Evolutionary conservation across 768 basidiomycete species (phyloP).

Genomic region (Russula virescens): DNA sequence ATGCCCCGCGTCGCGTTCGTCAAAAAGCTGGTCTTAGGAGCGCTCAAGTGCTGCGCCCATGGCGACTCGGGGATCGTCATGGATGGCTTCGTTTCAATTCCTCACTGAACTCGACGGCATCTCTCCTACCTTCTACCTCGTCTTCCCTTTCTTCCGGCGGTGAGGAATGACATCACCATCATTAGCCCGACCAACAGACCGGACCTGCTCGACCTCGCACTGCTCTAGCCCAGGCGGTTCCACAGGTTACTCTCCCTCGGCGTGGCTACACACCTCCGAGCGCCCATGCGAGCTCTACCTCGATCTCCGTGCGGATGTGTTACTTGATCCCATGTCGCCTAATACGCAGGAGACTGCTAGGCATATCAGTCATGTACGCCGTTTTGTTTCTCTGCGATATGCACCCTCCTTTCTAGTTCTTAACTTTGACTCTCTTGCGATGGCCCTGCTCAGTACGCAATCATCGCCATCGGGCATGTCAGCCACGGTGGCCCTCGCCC

Average conservation of each 20-base stretch:
- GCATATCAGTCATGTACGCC: conserved; percentile 56
- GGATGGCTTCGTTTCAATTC: conserved; percentile 94
- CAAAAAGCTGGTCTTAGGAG: conserved; percentile 91
- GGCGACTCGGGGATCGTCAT: conserved; percentile 97
- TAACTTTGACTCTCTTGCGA: too few species aligned
- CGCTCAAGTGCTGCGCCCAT: conserved; percentile 89
- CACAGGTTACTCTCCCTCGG: conserved; percentile 96
- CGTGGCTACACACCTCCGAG: conserved; percentile 70
- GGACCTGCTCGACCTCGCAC: conserved; percentile 82
- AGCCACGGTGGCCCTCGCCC: conserved; percentile 44
- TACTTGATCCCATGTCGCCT: conserved; percentile 89
- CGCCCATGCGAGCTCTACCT: conserved; percentile 89
- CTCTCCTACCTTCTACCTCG: conserved; percentile 41
- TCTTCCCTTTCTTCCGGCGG: too few species aligned
- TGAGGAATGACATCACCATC: conserved; percentile 73
- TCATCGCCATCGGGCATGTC: conserved; percentile 35
- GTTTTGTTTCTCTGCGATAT: not conserved
- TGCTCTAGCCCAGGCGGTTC: conserved; percentile 87
- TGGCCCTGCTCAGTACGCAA: conserved; percentile 40
- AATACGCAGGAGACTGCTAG: conserved; percentile 74
- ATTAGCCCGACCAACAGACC: conserved; percentile 95
- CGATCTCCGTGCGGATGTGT: conserved; percentile 88
- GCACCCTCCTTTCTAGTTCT: not conserved
- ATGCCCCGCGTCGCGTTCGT: conserved; percentile 96
- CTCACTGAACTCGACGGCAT: conserved; percentile 92